phyloP scores from a whole-genome alignment of 2,329 filamentous ascomycete genomes.

The Cyclaneusma minus region DNA sequence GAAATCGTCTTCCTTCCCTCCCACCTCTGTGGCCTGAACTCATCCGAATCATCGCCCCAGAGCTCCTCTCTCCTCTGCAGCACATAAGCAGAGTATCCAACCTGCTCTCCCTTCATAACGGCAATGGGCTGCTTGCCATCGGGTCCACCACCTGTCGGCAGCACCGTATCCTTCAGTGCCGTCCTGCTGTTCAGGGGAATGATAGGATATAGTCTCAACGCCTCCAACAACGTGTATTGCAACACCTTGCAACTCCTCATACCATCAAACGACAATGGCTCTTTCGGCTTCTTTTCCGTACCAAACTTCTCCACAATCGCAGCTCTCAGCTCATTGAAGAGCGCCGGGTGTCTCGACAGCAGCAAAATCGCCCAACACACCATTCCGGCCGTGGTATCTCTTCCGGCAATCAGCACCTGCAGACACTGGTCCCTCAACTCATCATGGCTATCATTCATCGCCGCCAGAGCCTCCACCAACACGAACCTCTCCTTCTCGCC shows the following conservation, averaged over 20 bases:
- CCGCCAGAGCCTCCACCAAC: slow-evolving; percentile 32
- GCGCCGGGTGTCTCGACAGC: slow-evolving; percentile 25
- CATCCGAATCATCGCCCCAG: slow-evolving; percentile 30
- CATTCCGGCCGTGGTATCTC: slow-evolving; percentile 12
- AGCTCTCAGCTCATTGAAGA: slow-evolving; percentile 22
- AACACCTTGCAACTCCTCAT: slow-evolving; percentile 12
- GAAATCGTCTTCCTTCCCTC: slow-evolving; percentile 2
- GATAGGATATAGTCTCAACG: slow-evolving; percentile 17
- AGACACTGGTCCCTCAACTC: slow-evolving; percentile 21
- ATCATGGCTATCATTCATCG: slow-evolving; percentile 23
- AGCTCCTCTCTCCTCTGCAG: slow-evolving; percentile 21
- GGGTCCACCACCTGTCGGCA: slow-evolving; percentile 19
- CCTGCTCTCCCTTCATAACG: slow-evolving; percentile 13
- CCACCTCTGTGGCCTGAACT: slow-evolving; percentile 35
- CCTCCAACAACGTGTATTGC: slow-evolving; percentile 11
- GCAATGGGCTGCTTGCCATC: slow-evolving; percentile 15
- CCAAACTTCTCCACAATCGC: neutral
- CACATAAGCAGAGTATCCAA: slow-evolving; percentile 14
- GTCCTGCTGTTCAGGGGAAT: slow-evolving; percentile 16
- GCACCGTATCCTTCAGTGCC: slow-evolving; percentile 13
- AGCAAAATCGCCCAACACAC: slow-evolving; percentile 21
- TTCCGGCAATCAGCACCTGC: slow-evolving; percentile 17
- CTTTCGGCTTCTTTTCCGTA: slow-evolving; percentile 3
- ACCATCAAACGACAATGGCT: slow-evolving; percentile 9
- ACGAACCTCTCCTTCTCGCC: slow-evolving; percentile 19